Evolutionary conservation across 768 basidiomycete genomes (phyloP).

Genomic region (Serendipita sp.): DNA sequence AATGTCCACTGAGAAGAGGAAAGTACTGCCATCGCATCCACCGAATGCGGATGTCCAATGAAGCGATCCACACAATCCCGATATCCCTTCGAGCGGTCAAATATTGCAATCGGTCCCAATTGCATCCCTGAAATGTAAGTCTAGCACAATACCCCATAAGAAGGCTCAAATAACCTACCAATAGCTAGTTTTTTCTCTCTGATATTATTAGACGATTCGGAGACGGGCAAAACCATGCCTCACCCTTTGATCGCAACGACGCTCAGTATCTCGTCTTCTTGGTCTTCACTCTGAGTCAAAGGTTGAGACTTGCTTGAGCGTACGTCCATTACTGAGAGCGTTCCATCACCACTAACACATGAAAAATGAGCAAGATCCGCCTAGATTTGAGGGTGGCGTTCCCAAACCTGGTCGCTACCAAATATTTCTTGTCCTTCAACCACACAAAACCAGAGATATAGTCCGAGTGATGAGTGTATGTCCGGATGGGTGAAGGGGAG

Average conservation of each 20-base stretch:
- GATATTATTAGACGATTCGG: background rate
- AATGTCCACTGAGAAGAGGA: slow-evolving; percentile 45
- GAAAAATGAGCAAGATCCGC: background rate
- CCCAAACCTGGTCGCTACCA: slow-evolving; percentile 66
- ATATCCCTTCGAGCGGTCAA: slow-evolving; percentile 78
- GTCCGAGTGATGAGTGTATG: slow-evolving; percentile 80
- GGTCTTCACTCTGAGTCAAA: slow-evolving; percentile 79
- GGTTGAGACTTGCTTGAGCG: slow-evolving; percentile 67
- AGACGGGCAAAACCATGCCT: slow-evolving; percentile 14
- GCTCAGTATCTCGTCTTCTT: slow-evolving; percentile 86
- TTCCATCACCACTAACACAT: slow-evolving; percentile 67
- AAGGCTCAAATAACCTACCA: background rate
- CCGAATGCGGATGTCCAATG: slow-evolving; percentile 84
- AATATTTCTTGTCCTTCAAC: slow-evolving; percentile 53
- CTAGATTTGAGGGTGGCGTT: background rate
- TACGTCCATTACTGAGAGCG: slow-evolving; percentile 82
- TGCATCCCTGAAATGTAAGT: slow-evolving; percentile 46
- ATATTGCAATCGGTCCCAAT: slow-evolving; percentile 75
- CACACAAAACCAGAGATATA: slow-evolving; percentile 89
- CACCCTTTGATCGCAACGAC: slow-evolving; percentile 74
- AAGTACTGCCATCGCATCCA: slow-evolving; percentile 71
- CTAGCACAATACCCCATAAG: background rate
- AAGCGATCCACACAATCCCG: slow-evolving; percentile 84
- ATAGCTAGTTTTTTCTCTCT: background rate
- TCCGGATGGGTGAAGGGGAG: slow-evolving; percentile 35